These are phyloP conservation scores for Cruciata laevipes DNA, from an alignment of 257 asterid genomes.

Conservation along the genomic window DNA sequence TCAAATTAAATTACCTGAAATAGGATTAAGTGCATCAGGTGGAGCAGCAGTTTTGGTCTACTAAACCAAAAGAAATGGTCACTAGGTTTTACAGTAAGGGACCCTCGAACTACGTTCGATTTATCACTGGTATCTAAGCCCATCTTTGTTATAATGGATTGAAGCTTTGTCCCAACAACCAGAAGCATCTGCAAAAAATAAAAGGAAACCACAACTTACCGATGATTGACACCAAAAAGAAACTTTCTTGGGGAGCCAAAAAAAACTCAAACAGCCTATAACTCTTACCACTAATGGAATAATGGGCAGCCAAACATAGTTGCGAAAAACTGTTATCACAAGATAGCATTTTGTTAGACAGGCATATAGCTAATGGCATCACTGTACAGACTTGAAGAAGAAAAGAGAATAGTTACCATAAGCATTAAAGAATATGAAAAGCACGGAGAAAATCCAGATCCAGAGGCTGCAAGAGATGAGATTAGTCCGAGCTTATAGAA, in stretches of 20 bases:
- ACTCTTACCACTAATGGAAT: conserved; percentile 64
- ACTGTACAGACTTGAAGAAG: not conserved
- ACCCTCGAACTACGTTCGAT: conserved; percentile 49
- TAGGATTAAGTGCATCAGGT: conserved; percentile 61
- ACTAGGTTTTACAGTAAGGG: conserved; percentile 52
- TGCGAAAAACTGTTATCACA: conserved; percentile 48
- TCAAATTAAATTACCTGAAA: conserved; percentile 45
- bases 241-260: not conserved
- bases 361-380: not conserved
- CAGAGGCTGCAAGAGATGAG: conserved; percentile 41
- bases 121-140: conserved; percentile 50
- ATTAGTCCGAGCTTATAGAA: not conserved
- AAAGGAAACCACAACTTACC: not conserved
- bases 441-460: conserved; percentile 67
- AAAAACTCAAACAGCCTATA: too few species aligned
- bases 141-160: conserved; percentile 65
- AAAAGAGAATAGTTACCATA: conserved; percentile 32
- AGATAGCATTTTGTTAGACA: conserved; percentile 11
- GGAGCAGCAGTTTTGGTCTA: conserved; percentile 56
- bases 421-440: conserved; percentile 77
- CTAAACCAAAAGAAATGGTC: conserved; percentile 71
- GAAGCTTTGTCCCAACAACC: conserved; percentile 64
- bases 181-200: conserved; percentile 43
- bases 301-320: conserved; percentile 68
- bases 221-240: not conserved